Evolutionary conservation across 176 grass and related monocot genomes (phyloP).

Genomic region (Bothriochloa decipiens): DNA sequence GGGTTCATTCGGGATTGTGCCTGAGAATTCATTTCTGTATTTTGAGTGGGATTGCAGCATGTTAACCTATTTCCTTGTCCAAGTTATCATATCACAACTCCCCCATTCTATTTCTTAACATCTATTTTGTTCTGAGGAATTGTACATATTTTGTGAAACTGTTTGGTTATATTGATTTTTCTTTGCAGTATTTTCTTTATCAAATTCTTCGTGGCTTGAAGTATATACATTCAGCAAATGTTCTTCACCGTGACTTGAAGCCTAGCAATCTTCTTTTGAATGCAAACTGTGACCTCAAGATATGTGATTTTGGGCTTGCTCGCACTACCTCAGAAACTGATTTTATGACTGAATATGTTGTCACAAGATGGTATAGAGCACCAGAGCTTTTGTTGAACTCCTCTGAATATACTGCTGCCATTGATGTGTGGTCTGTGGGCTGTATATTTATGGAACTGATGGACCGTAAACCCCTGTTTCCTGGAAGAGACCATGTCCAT

Average conservation of each 20-base stretch:
- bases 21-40: neutral
- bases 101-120: neutral
- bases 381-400: slow-evolving; percentile 94
- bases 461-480: slow-evolving; percentile 95
- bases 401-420: slow-evolving; percentile 95
- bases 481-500: slow-evolving; percentile 97
- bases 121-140: slow-evolving; percentile 19
- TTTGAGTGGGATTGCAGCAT: neutral
- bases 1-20: neutral
- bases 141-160: slow-evolving; percentile 20
- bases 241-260: slow-evolving; percentile 98
- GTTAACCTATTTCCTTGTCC: neutral
- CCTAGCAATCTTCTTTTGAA: slow-evolving; percentile 99
- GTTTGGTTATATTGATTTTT: slow-evolving; percentile 20
- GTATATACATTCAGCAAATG: slow-evolving; percentile 99
- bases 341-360: slow-evolving; percentile 99
- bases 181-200: slow-evolving; percentile 99
- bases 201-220: slow-evolving; percentile 98
- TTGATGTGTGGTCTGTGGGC: slow-evolving; percentile 99
- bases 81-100: slow-evolving; percentile 5
- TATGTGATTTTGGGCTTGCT: slow-evolving; percentile 99
- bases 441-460: slow-evolving; percentile 99
- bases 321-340: slow-evolving; percentile 98
- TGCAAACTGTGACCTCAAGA: slow-evolving; percentile 99
- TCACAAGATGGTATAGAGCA: slow-evolving; percentile 98